Base-by-base conservation (phyloP, 116 monocot genomes). In the Posidonia oceanica region DNA sequence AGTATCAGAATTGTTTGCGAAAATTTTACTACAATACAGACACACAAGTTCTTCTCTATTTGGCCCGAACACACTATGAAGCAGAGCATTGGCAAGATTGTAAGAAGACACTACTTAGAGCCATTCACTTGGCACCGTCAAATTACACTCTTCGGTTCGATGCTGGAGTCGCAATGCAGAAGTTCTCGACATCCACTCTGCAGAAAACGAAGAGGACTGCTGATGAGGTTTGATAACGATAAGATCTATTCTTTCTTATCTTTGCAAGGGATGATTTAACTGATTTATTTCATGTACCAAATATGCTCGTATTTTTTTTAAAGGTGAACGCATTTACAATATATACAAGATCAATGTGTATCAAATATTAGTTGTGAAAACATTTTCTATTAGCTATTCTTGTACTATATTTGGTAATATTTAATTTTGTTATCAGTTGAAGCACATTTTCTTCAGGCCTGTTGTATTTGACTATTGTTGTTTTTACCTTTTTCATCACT, bases 41-140 rank as follows among this genome's bases (percentile, higher is more conserved):
- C 71, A 74, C 85, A 52, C 84, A 88, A 51, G 74, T 97, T 65
- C 91, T 91, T 74, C 75, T 89, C 36, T 97, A 89, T 73, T 75
- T 97, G 48, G 91, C 96, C 8, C 84, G 91, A 8, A 87, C 96
- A 52, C 85, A 97, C 71, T 97, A 97, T 75, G 91, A 91, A 71
- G 96, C 96, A 51, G 92, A 97, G 68, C 97, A 92, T 68, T 97
- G 97, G 96, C 91, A 97, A 79, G 96, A 97, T 29, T 97, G 92
- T 77, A 97, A 92, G 73, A 97, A 83, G 72, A 82, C 91, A 39
- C 76, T 97, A 64, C 72, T 92, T 36, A 91, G 92, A 74, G 97
- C 92, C 52, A 85, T 97, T 55, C 97, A 97, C 77, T 78, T 92
- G 78, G 88, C 92, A 61, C 97, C 97, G 7, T 92, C 92, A 63